Conservation (phyloP, 176 grass and related monocot species). For the Oryza australiensis region DNA sequence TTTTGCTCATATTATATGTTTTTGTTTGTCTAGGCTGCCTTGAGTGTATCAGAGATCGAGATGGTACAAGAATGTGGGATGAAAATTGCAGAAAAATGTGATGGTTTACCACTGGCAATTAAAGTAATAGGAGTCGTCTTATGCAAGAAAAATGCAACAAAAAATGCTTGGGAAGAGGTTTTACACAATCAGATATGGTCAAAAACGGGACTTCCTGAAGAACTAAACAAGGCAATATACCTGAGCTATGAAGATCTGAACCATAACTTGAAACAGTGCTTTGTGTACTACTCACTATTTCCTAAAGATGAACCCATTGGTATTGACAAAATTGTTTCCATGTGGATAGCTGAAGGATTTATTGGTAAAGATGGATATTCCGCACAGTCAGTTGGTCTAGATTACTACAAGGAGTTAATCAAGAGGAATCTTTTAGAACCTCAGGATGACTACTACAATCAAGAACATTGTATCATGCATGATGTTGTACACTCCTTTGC, state of each 20-base stretch:
- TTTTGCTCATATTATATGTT: background rate
- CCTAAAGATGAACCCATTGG: background rate
- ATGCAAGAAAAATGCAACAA: background rate
- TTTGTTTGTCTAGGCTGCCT: background rate
- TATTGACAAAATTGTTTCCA: background rate
- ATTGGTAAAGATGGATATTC: background rate
- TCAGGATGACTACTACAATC: background rate
- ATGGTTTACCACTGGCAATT: background rate
- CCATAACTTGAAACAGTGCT: background rate
- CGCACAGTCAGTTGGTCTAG: background rate
- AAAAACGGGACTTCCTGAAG: background rate
- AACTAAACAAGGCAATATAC: background rate
- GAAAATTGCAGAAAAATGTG: background rate
- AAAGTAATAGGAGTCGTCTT: background rate
- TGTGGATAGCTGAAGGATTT: background rate
- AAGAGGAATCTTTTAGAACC: background rate
- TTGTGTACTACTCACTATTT: background rate
- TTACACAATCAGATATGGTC: background rate
- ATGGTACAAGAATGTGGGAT: background rate
- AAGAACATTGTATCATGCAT: background rate
- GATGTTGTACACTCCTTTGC: constrained; percentile 20
- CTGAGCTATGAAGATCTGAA: background rate
- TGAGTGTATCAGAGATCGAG: background rate
- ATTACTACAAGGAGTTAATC: background rate
- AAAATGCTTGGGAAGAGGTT: background rate